phyloP scores from a whole-genome alignment of 805 yeast genomes.

The Saccharomycopsis selenospora region DNA sequence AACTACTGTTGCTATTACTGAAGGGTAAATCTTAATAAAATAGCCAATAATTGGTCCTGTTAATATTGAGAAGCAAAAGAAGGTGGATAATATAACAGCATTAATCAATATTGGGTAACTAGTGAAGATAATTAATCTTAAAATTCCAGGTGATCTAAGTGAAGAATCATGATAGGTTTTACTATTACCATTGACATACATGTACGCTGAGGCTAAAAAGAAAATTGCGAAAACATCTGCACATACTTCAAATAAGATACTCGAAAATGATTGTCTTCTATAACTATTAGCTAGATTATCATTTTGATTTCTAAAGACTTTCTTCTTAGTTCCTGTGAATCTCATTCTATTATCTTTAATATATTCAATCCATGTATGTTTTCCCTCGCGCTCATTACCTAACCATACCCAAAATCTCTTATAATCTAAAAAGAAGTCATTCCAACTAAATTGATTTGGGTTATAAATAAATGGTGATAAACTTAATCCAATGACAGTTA shows the following conservation, averaged over 20 bases:
- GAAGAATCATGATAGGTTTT: neutral
- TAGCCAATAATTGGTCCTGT: slow-evolving; percentile 42
- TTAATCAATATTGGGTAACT: slow-evolving; percentile 2
- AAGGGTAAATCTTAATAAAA: slow-evolving; percentile 37
- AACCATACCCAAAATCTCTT: slow-evolving; percentile 37
- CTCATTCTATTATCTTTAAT: slow-evolving; percentile 45
- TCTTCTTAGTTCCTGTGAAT: slow-evolving; percentile 49
- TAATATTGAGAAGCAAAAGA: slow-evolving; percentile 36
- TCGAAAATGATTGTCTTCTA: slow-evolving; percentile 40
- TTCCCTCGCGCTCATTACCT: slow-evolving; percentile 39
- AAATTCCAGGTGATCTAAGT: neutral
- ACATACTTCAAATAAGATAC: slow-evolving; percentile 11
- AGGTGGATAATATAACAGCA: slow-evolving; percentile 20
- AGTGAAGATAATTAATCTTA: neutral
- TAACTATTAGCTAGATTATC: slow-evolving; percentile 38
- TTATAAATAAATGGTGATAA: slow-evolving; percentile 56
- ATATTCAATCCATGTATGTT: slow-evolving; percentile 41
- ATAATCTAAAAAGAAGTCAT: slow-evolving; percentile 57
- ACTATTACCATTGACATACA: neutral
- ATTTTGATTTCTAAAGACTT: slow-evolving; percentile 31
- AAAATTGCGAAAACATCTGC: neutral
- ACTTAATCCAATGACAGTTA: slow-evolving; percentile 47
- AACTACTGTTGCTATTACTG: slow-evolving; percentile 41
- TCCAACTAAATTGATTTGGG: slow-evolving; percentile 60
- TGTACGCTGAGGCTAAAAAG: neutral